These are phyloP conservation scores for Metschnikowia cerradonensis DNA, from an alignment of 805 yeast species.

Conservation along the genomic window DNA sequence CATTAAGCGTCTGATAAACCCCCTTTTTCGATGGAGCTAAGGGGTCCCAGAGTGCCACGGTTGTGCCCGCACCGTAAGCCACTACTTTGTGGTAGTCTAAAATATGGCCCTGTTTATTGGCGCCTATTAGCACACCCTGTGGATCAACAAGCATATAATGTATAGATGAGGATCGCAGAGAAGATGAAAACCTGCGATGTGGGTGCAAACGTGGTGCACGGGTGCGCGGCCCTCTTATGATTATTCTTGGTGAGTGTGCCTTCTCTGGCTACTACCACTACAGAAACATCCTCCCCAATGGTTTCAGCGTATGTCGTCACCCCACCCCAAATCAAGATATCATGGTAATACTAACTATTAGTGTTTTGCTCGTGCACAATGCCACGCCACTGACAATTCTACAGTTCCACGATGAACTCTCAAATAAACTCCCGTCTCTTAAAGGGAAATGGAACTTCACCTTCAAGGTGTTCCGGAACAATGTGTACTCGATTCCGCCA, in stretches of 20 bases:
- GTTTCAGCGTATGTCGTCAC: slow-evolving; percentile 35
- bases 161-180: not conserved
- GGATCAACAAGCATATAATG: slow-evolving; percentile 13
- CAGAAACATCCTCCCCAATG: slow-evolving; percentile 16
- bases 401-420: slow-evolving; percentile 64
- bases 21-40: slow-evolving; percentile 40
- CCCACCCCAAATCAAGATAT: not conserved
- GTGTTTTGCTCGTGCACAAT: slow-evolving; percentile 35
- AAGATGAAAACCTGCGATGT: slow-evolving; percentile 6
- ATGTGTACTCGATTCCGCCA: slow-evolving; percentile 48
- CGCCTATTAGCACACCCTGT: slow-evolving; percentile 68
- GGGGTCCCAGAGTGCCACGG: slow-evolving; percentile 70
- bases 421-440: slow-evolving; percentile 60
- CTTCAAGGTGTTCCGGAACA: slow-evolving; percentile 63
- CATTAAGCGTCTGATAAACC: slow-evolving; percentile 52
- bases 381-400: slow-evolving; percentile 59
- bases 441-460: slow-evolving; percentile 67
- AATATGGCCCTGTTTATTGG: slow-evolving; percentile 60
- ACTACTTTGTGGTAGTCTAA: slow-evolving; percentile 50
- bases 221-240: slow-evolving; percentile 3
- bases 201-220: slow-evolving; percentile 18
- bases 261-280: not conserved
- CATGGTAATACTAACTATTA: slow-evolving; percentile 19
- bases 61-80: slow-evolving; percentile 70
- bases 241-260: not conserved